Conservation (phyloP, 805 yeast genomes). For the Priceomyces melissophilus region DNA sequence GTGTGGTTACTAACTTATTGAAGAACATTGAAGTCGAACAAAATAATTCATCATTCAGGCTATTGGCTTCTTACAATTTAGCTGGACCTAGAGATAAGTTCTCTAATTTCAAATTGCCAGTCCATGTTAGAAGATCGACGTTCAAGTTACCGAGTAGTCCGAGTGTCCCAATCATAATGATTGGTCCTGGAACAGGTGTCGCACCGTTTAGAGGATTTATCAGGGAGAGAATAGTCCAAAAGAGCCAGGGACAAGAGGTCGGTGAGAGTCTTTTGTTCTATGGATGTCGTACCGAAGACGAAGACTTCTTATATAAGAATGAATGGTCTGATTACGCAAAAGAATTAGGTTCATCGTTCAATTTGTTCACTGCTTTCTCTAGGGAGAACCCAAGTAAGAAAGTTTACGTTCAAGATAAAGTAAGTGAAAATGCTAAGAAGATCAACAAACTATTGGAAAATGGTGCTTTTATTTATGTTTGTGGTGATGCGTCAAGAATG, state of each 20-base stretch:
- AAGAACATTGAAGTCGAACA: slow-evolving; percentile 63
- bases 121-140: slow-evolving; percentile 91
- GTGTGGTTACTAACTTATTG: slow-evolving; percentile 89
- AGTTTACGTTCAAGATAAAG: slow-evolving; percentile 82
- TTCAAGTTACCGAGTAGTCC: slow-evolving; percentile 91
- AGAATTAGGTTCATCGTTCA: slow-evolving; percentile 57
- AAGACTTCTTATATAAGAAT: slow-evolving; percentile 81
- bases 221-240: slow-evolving; percentile 71
- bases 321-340: slow-evolving; percentile 83
- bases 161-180: slow-evolving; percentile 77
- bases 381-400: slow-evolving; percentile 57
- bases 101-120: slow-evolving; percentile 63
- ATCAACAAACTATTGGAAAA: slow-evolving; percentile 52
- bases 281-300: slow-evolving; percentile 78
- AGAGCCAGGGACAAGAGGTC: slow-evolving; percentile 36
- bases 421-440: slow-evolving; percentile 51
- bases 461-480: slow-evolving; percentile 90
- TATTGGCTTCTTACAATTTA: slow-evolving; percentile 61
- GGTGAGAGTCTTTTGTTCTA: slow-evolving; percentile 79
- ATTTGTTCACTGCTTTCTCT: slow-evolving; percentile 80
- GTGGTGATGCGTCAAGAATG: slow-evolving; percentile 97
- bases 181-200: slow-evolving; percentile 98
- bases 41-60: slow-evolving; percentile 39
- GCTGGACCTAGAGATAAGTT: slow-evolving; percentile 76
- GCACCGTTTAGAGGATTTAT: slow-evolving; percentile 97